Conservation (phyloP, 192 early-diverging fungal genomes). For the Dissophora globulifera region DNA sequence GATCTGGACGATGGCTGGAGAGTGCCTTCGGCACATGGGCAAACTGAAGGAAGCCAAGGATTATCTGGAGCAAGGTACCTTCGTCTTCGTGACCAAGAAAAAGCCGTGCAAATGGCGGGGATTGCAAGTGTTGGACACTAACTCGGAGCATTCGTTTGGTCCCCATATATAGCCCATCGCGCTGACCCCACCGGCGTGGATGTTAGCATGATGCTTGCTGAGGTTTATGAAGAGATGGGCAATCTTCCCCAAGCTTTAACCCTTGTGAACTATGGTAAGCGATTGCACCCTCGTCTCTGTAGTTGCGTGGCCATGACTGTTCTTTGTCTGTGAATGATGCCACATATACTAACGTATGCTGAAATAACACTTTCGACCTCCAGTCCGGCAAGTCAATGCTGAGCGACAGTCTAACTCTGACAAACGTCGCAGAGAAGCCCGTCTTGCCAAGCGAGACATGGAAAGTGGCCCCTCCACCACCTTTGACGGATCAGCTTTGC, state of each 20-base stretch:
- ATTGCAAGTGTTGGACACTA: too few relatives aligned
- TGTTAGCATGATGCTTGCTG: conserved; percentile 72
- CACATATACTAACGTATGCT: too few relatives aligned
- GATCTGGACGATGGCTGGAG: conserved; percentile 51
- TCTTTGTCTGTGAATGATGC: too few relatives aligned
- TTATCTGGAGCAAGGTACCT: conserved; percentile 40
- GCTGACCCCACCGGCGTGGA: conserved; percentile 72
- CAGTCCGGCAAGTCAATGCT: conserved; percentile 33
- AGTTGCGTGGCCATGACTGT: too few relatives aligned
- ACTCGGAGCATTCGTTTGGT: too few relatives aligned
- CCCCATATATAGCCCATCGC: conserved; percentile 65
- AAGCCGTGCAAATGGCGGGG: too few relatives aligned
- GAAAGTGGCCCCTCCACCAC: background rate
- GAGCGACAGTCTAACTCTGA: conserved; percentile 35
- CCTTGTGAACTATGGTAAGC: conserved; percentile 60
- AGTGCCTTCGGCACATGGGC: conserved; percentile 47
- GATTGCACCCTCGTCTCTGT: too few relatives aligned
- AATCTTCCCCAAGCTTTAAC: conserved; percentile 61
- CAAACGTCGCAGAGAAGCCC: conserved; percentile 19
- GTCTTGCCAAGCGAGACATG: conserved; percentile 11
- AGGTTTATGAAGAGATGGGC: conserved; percentile 80
- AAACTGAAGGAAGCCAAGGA: conserved; percentile 41
- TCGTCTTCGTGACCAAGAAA: too few relatives aligned
- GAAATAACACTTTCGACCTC: too few relatives aligned
- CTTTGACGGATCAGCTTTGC: too few relatives aligned